These are phyloP conservation scores for Thermochaetoides thermophila DNA, from an alignment of 495 filamentous ascomycete species.

Conservation along the genomic window DNA sequence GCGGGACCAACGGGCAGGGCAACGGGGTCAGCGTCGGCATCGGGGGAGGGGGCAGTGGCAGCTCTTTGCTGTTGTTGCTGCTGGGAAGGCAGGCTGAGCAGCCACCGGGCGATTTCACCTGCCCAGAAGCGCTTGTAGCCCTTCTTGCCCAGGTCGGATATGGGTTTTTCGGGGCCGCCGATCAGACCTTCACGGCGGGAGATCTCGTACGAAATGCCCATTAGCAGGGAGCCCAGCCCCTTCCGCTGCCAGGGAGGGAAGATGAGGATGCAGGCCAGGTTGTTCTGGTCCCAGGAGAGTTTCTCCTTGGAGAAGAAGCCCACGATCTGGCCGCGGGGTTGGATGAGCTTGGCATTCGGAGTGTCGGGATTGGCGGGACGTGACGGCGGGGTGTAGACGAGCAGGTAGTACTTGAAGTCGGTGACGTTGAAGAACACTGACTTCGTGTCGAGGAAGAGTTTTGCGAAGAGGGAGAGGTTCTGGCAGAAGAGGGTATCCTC, in stretches of 20 bases:
- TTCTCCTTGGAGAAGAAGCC: conserved; percentile 99
- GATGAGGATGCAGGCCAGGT: conserved; percentile 88
- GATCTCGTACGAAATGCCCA: conserved; percentile 86
- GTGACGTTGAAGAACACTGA: conserved; percentile 95
- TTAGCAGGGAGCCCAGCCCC: conserved; percentile 76
- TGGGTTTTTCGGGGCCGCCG: conserved; percentile 85
- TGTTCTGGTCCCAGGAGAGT: conserved; percentile 96
- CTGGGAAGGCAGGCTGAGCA: conserved; percentile 29
- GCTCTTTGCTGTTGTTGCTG: not conserved
- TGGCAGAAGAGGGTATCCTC: conserved; percentile 78
- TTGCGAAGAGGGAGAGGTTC: conserved; percentile 92
- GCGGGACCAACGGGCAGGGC: not conserved
- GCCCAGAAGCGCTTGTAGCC: conserved; percentile 79
- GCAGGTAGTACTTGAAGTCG: conserved; percentile 88
- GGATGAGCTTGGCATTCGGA: conserved; percentile 1
- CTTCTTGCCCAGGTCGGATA: conserved; percentile 65
- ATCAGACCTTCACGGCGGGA: conserved; percentile 71
- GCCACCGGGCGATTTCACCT: conserved; percentile 54
- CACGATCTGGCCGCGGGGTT: conserved; percentile 43
- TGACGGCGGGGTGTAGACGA: conserved; percentile 45
- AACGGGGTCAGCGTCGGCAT: not conserved
- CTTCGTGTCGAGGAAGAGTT: conserved; percentile 95
- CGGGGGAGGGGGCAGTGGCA: not conserved
- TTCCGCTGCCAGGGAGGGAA: conserved; percentile 92
- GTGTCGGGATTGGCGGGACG: not conserved